A percentile compares a stretch with the other conserved stretches of the same genome.
These are phyloP conservation scores for Schizochytrium sp. DNA, from an alignment of 108 stramenopile species.

Conservation along the genomic window DNA sequence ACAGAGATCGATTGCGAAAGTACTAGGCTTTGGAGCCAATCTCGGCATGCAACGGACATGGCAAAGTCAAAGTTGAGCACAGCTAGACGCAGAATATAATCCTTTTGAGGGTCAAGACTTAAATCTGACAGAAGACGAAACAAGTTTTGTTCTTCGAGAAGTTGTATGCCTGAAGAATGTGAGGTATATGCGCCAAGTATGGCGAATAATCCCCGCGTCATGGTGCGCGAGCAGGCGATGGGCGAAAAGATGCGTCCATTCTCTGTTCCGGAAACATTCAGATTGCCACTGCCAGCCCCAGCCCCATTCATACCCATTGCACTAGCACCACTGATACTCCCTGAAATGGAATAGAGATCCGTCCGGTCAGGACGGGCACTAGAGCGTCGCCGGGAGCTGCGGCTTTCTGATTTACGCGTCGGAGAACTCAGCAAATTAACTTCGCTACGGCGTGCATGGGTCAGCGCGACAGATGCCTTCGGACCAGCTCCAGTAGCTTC, in stretches of 20 bases:
- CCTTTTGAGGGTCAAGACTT: not conserved
- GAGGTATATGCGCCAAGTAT: slow-evolving; percentile 55
- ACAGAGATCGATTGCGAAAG: not conserved
- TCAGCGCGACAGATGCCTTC: not conserved
- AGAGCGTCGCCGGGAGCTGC: too few species aligned
- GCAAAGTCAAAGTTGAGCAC: slow-evolving; percentile 34
- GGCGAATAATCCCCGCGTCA: slow-evolving; percentile 53
- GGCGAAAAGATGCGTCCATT: slow-evolving; percentile 36
- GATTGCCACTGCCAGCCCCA: not conserved
- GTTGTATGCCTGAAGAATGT: not conserved
- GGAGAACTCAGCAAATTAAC: not conserved
- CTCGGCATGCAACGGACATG: not conserved
- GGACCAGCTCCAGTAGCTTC: slow-evolving; percentile 16
- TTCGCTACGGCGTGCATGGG: not conserved
- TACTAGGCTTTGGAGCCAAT: slow-evolving; percentile 44
- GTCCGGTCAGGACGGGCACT: too few species aligned
- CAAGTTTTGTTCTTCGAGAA: slow-evolving; percentile 47
- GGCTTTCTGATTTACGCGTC: too few species aligned
- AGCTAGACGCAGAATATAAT: slow-evolving; percentile 44
- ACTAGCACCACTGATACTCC: too few species aligned
- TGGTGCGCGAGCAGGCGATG: slow-evolving; percentile 36
- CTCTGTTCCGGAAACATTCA: not conserved
- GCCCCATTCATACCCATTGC: not conserved
- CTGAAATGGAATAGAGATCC: too few species aligned
- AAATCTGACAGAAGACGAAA: not conserved